Evolutionary conservation across 805 yeast species (phyloP).

Genomic region (Wickerhamiella domercqiae): DNA sequence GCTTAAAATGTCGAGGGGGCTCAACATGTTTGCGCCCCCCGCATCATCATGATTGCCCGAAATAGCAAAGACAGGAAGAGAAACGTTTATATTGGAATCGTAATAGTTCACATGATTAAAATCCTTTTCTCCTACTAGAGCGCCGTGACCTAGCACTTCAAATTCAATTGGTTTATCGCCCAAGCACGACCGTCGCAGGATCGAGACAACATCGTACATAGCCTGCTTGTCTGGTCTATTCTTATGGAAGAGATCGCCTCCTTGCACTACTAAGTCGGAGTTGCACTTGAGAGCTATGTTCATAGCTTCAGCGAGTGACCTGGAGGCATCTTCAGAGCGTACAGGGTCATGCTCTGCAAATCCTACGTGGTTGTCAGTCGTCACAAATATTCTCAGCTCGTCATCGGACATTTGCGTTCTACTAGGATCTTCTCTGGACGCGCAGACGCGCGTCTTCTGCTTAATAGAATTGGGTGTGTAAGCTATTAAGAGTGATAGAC

Average conservation of each 20-base stretch:
- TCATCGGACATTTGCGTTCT: too few species aligned
- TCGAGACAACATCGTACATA: conserved; percentile 62
- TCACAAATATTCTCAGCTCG: conserved; percentile 38
- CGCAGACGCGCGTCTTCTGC: too few species aligned
- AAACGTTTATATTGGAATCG: conserved; percentile 77
- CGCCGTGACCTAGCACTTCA: conserved; percentile 69
- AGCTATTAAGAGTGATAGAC: too few species aligned
- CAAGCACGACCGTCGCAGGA: conserved; percentile 56
- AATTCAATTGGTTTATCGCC: conserved; percentile 81
- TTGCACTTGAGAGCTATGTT: conserved; percentile 49
- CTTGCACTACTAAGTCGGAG: conserved; percentile 75
- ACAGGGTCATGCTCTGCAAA: conserved; percentile 80
- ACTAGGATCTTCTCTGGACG: too few species aligned
- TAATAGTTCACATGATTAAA: conserved; percentile 66
- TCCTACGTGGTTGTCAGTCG: conserved; percentile 96
- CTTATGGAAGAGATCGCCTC: conserved; percentile 85
- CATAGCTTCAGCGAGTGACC: conserved; percentile 73
- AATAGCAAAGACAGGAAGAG: conserved; percentile 82
- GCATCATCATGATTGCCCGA: conserved; percentile 97
- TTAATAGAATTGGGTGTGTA: too few species aligned
- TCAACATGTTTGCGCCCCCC: conserved; percentile 57
- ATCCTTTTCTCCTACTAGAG: conserved; percentile 29
- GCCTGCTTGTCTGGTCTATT: conserved; percentile 83
- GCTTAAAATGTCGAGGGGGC: conserved; percentile 74
- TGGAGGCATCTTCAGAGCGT: conserved; percentile 80